Conservation (phyloP, 176 grass and related monocot species). For the Otatea glauca region DNA sequence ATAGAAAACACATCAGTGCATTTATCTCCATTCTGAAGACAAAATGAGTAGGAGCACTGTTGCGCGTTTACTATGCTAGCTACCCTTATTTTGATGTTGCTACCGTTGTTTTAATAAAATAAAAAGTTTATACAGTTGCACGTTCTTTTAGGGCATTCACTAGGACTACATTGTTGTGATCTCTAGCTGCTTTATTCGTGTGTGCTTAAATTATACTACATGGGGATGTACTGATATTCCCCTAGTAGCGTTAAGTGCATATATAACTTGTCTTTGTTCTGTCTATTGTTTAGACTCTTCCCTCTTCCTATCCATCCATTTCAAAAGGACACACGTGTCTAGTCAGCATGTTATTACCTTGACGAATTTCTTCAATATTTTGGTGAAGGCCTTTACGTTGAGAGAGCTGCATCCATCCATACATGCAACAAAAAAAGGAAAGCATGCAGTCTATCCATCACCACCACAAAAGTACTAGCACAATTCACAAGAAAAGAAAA, state of each 20-base stretch:
- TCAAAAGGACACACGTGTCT: slow-evolving; percentile 16
- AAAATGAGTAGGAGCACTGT: not conserved
- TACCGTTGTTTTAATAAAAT: not conserved
- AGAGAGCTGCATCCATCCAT: slow-evolving; percentile 64
- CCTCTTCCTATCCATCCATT: slow-evolving; percentile 27
- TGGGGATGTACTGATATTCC: not conserved
- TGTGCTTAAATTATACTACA: not conserved
- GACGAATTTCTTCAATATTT: slow-evolving; percentile 93
- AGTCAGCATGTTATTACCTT: slow-evolving; percentile 66
- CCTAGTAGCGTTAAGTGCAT: not conserved
- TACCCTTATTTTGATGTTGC: not conserved
- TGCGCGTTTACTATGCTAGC: not conserved
- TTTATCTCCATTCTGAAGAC: not conserved
- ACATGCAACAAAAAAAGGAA: slow-evolving; percentile 27
- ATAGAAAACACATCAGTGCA: not conserved
- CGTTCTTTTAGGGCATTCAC: too few species aligned
- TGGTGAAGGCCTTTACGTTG: slow-evolving; percentile 90
- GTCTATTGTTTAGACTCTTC: not conserved
- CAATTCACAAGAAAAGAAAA: not conserved
- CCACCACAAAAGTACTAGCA: not conserved
- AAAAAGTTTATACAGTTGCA: too few species aligned
- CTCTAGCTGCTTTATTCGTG: not conserved
- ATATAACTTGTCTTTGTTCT: not conserved
- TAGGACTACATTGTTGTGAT: not conserved
- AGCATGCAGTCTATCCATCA: slow-evolving; percentile 4